Evolutionary conservation across 2,329 filamentous ascomycete species (phyloP).

Genomic region (Alternaria brassicicola): DNA sequence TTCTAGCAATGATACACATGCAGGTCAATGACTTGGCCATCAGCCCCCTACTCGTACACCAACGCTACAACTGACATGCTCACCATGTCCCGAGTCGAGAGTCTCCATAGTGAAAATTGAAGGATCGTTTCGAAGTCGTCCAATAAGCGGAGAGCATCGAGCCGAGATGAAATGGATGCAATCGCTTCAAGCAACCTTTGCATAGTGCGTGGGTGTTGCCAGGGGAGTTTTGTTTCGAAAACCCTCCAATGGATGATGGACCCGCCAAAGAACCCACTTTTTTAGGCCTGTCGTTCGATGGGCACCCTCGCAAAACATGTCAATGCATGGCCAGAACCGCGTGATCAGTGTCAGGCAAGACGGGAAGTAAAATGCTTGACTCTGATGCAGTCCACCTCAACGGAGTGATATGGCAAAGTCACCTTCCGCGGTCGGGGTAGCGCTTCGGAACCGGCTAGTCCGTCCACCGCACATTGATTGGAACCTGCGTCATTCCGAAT

Average conservation of each 20-base stretch:
- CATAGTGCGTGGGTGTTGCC: not conserved
- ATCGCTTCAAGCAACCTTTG: not conserved
- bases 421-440: not conserved
- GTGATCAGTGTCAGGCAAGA: not conserved
- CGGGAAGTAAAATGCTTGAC: slow-evolving; percentile 1
- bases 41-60: not conserved
- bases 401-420: not conserved
- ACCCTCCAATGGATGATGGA: not conserved
- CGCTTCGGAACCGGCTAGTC: not conserved
- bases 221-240: not conserved
- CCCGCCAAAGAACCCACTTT: not conserved
- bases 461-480: not conserved
- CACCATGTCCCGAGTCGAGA: slow-evolving; percentile 2
- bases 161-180: not conserved
- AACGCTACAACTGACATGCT: not conserved
- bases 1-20: not conserved
- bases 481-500: not conserved
- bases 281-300: not conserved
- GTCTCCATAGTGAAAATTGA: slow-evolving; percentile 15
- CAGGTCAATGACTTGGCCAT: not conserved
- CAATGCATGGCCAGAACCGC: not conserved
- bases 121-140: slow-evolving; percentile 14
- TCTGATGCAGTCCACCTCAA: not conserved
- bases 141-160: not conserved
- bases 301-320: not conserved